Evolutionary conservation across 1,284 basidiomycete species (phyloP).

Genomic region (Chondrostereum purpureum): DNA sequence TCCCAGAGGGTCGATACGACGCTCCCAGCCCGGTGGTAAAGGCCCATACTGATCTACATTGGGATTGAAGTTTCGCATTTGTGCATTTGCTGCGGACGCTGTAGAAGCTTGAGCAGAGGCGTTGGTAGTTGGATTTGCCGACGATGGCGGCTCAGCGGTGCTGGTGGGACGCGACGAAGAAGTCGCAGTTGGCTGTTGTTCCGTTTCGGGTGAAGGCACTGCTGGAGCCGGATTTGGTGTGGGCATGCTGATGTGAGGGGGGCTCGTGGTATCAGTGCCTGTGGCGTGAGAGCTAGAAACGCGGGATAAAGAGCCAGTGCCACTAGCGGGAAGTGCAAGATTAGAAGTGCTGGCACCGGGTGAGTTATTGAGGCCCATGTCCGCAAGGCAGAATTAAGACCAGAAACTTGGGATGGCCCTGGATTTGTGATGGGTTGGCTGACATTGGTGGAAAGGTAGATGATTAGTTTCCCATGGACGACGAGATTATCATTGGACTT

Average conservation of each 20-base stretch:
- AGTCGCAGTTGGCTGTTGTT: conserved; percentile 22
- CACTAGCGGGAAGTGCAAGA: conserved; percentile 27
- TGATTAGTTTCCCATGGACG: conserved; percentile 87
- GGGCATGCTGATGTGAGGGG: conserved; percentile 27
- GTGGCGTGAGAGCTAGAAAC: conserved; percentile 51
- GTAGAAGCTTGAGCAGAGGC: conserved; percentile 20
- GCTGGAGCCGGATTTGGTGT: conserved; percentile 27
- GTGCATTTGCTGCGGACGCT: conserved; percentile 26
- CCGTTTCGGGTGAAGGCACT: conserved; percentile 27
- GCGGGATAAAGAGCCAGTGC: conserved; percentile 37
- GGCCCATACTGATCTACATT: conserved; percentile 80
- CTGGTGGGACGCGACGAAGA: conserved; percentile 30
- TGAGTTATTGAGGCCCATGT: conserved; percentile 52
- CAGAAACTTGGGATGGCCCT: conserved; percentile 58
- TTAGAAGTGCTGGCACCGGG: conserved; percentile 47
- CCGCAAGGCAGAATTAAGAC: conserved; percentile 48
- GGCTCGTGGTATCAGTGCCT: conserved; percentile 28
- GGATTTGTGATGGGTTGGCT: conserved; percentile 70
- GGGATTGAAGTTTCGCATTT: conserved; percentile 76
- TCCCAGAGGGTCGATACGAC: conserved; percentile 82
- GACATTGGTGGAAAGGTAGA: conserved; percentile 84
- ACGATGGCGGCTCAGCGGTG: conserved; percentile 19
- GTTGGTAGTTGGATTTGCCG: conserved; percentile 21
- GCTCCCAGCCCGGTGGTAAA: conserved; percentile 89
- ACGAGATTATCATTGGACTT: conserved; percentile 86